Conservation (phyloP, 768 basidiomycete species). For the Suillus decipiens region DNA sequence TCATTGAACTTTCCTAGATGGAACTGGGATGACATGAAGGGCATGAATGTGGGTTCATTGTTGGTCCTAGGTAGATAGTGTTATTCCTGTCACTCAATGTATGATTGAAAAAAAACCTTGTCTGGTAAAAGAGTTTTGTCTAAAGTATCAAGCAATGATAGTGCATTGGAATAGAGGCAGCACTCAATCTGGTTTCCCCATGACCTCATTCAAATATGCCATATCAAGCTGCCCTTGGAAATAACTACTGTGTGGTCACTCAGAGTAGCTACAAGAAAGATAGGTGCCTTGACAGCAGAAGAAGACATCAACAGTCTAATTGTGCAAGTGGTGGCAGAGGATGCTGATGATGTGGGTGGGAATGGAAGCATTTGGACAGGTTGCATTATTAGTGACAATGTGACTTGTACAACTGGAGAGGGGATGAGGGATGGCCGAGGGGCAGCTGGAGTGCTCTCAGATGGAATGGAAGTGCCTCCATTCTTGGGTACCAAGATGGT, state of each 20-base stretch:
- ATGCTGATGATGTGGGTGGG: slow-evolving; percentile 42
- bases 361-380: slow-evolving; percentile 63
- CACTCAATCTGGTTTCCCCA: slow-evolving; percentile 78
- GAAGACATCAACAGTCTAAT: slow-evolving; percentile 68
- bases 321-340: slow-evolving; percentile 43
- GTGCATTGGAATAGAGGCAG: slow-evolving; percentile 74
- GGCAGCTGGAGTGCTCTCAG: slow-evolving; percentile 28
- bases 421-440: slow-evolving; percentile 40
- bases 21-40: slow-evolving; percentile 83
- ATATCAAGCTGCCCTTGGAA: slow-evolving; percentile 75
- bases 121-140: slow-evolving; percentile 63
- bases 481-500: too few relatives aligned
- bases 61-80: slow-evolving; percentile 44
- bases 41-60: slow-evolving; percentile 61
- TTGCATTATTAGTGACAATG: slow-evolving; percentile 66
- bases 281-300: slow-evolving; percentile 49
- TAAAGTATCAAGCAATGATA: slow-evolving; percentile 71
- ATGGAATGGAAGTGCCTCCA: slow-evolving; percentile 20
- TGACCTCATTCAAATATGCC: too few relatives aligned
- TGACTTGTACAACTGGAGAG: slow-evolving; percentile 66
- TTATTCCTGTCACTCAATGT: neutral
- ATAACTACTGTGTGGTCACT: slow-evolving; percentile 65
- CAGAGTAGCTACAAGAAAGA: slow-evolving; percentile 71
- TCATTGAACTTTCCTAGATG: slow-evolving; percentile 63
- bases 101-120: slow-evolving; percentile 49